phyloP scores from a whole-genome alignment of 768 basidiomycete species.

The Lyophyllum decastes region DNA sequence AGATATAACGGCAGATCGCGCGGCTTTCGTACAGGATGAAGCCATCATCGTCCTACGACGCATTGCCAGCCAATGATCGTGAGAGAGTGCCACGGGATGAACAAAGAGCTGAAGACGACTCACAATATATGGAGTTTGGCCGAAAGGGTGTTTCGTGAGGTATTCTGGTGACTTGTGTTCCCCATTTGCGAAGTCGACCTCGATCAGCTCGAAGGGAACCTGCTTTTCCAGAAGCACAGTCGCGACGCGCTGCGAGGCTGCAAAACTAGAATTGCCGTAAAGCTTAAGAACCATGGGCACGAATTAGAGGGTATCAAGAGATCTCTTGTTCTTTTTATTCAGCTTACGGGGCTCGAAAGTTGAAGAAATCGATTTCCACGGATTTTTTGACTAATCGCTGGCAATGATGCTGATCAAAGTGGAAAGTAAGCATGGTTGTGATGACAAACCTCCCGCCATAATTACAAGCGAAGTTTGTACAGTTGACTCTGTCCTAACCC shows the following conservation, averaged over 20 bases:
- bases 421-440: too few relatives aligned
- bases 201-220: constrained; percentile 40
- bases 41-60: constrained; percentile 20
- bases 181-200: constrained; percentile 25
- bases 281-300: constrained; percentile 36
- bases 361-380: too few relatives aligned
- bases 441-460: too few relatives aligned
- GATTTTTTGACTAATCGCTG: too few relatives aligned
- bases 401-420: too few relatives aligned
- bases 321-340: neutral
- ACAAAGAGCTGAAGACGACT: constrained; percentile 13
- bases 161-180: constrained; percentile 39
- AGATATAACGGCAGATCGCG: constrained; percentile 53
- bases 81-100: too few relatives aligned
- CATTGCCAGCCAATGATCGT: too few relatives aligned
- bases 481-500: too few relatives aligned
- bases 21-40: constrained; percentile 38
- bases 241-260: constrained; percentile 48
- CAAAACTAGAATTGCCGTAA: constrained; percentile 33
- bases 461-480: too few relatives aligned
- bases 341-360: neutral
- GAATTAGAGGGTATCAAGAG: neutral
- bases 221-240: constrained; percentile 44
- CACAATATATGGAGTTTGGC: constrained; percentile 55
- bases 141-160: constrained; percentile 50